Conservation (phyloP, 1,284 basidiomycete species). For the Fomitopsis pinicola region DNA sequence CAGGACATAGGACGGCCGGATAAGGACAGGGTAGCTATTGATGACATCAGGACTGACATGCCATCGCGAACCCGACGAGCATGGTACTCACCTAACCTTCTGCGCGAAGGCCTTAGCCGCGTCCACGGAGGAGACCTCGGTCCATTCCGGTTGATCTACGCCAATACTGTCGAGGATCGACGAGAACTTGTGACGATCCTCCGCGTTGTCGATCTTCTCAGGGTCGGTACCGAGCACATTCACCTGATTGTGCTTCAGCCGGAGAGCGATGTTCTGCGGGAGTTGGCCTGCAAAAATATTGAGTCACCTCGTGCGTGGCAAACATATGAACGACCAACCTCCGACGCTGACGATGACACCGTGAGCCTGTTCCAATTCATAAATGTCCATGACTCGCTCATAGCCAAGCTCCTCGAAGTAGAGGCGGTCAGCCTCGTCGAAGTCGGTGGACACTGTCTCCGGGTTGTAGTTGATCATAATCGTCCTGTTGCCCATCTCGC, state of each 20-base stretch:
- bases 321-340: slow-evolving; percentile 45
- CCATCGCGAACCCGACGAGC: neutral
- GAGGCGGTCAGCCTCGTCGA: slow-evolving; percentile 96
- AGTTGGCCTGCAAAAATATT: slow-evolving; percentile 63
- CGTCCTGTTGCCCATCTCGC: slow-evolving; percentile 90
- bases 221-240: slow-evolving; percentile 97
- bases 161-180: slow-evolving; percentile 92
- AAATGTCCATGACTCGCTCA: slow-evolving; percentile 99
- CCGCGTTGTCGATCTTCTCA: slow-evolving; percentile 92
- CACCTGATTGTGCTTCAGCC: slow-evolving; percentile 87
- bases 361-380: slow-evolving; percentile 90
- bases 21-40: slow-evolving; percentile 86
- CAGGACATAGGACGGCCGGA: slow-evolving; percentile 95
- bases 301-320: neutral
- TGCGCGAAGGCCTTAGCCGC: slow-evolving; percentile 91
- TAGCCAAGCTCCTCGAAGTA: slow-evolving; percentile 99
- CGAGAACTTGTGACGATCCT: slow-evolving; percentile 99
- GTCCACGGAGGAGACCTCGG: slow-evolving; percentile 85
- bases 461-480: slow-evolving; percentile 99
- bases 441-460: slow-evolving; percentile 99
- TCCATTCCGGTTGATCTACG: slow-evolving; percentile 97
- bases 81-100: slow-evolving; percentile 63
- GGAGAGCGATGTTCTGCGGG: slow-evolving; percentile 97
- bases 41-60: neutral
- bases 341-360: slow-evolving; percentile 97